Evolutionary conservation across 331 rosid genomes (phyloP).

Genomic region (Ulmus americana): DNA sequence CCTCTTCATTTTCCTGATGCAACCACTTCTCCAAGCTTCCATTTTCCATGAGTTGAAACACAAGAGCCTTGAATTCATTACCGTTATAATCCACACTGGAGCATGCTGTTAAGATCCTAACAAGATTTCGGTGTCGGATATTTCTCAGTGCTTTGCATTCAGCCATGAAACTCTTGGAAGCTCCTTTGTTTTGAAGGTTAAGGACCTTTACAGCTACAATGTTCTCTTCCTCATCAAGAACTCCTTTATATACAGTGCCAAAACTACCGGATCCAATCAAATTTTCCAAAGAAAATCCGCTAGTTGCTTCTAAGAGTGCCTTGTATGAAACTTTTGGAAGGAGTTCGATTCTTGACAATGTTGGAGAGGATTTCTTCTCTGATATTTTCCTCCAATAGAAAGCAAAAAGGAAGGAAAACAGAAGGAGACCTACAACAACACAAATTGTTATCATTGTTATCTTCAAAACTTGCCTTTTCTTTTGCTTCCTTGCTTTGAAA

Average conservation of each 20-base stretch:
- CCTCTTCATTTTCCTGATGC: slow-evolving; percentile 5
- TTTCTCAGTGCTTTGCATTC: slow-evolving; percentile 45
- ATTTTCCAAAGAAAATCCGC: slow-evolving; percentile 27
- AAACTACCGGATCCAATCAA: slow-evolving; percentile 27
- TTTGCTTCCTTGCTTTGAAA: background rate
- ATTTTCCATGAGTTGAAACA: slow-evolving; percentile 36
- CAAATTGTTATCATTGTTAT: background rate
- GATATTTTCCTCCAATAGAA: slow-evolving; percentile 17
- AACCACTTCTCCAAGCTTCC: slow-evolving; percentile 35
- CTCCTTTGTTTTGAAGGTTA: slow-evolving; percentile 34
- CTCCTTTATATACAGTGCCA: slow-evolving; percentile 28
- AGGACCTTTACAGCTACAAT: slow-evolving; percentile 41
- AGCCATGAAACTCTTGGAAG: slow-evolving; percentile 35
- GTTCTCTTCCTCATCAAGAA: background rate
- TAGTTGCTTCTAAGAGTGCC: slow-evolving; percentile 24
- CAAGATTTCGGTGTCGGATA: slow-evolving; percentile 39
- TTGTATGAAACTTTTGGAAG: slow-evolving; percentile 25
- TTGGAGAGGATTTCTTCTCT: slow-evolving; percentile 1
- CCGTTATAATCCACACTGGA: slow-evolving; percentile 41
- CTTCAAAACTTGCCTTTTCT: slow-evolving; percentile 11
- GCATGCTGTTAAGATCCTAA: slow-evolving; percentile 37
- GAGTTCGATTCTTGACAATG: background rate
- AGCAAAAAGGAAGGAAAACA: background rate
- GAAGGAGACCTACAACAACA: background rate
- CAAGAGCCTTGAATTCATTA: slow-evolving; percentile 43